Conservation (phyloP, 2,329 filamentous ascomycete species). For the Fusarium mundagurra region DNA sequence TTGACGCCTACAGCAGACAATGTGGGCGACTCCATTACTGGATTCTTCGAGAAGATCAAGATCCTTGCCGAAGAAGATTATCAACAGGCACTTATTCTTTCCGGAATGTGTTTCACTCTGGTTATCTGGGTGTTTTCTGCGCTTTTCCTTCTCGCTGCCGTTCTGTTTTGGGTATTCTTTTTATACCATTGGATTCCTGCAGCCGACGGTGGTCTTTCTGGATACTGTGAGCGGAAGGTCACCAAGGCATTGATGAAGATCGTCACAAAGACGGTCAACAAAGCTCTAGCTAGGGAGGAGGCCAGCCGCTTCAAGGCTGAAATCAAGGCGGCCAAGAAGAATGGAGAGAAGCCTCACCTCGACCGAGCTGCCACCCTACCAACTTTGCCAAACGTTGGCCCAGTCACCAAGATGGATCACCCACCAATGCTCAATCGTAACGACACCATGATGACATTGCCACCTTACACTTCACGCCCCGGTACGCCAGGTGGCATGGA, state of each 20-base stretch:
- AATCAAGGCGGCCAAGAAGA: constrained; percentile 61
- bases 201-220: constrained; percentile 79
- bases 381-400: constrained; percentile 57
- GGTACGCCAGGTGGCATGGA: constrained; percentile 64
- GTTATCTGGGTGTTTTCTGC: constrained; percentile 88
- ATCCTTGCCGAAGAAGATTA: constrained; percentile 77
- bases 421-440: constrained; percentile 68
- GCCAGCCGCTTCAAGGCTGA: constrained; percentile 64
- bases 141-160: constrained; percentile 77
- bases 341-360: constrained; percentile 59
- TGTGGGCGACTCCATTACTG: constrained; percentile 71
- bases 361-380: constrained; percentile 76
- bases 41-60: constrained; percentile 86
- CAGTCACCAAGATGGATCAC: constrained; percentile 57
- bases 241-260: constrained; percentile 86
- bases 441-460: constrained; percentile 70
- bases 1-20: constrained; percentile 64
- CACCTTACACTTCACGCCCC: constrained; percentile 69
- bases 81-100: constrained; percentile 83
- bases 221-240: constrained; percentile 92
- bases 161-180: constrained; percentile 85
- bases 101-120: constrained; percentile 91
- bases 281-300: constrained; percentile 83
- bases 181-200: constrained; percentile 91
- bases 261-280: constrained; percentile 87